phyloP scores from a whole-genome alignment of 129 eudicot species.

The Flaveria bidentis region DNA sequence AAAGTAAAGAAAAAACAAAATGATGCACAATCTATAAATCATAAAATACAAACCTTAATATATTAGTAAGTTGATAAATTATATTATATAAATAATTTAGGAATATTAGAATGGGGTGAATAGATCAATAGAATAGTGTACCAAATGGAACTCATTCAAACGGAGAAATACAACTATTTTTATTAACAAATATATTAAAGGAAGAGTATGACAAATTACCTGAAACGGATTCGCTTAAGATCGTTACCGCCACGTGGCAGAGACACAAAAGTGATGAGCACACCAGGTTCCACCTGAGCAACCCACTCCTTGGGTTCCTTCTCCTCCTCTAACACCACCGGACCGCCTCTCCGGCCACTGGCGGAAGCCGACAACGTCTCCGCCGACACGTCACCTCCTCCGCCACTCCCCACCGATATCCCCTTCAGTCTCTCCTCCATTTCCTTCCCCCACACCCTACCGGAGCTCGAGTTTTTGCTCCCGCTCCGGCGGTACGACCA shows the following conservation, averaged over 20 bases:
- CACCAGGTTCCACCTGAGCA: constrained; percentile 92
- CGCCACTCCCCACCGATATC: constrained; percentile 58
- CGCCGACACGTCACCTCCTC: constrained; percentile 42
- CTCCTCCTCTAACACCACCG: constrained; percentile 70
- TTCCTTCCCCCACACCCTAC: constrained; percentile 76
- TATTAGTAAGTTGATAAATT: too few species aligned
- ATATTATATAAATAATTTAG: too few species aligned
- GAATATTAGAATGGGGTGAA: not conserved
- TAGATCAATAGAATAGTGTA: constrained; percentile 25
- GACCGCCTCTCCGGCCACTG: constrained; percentile 64
- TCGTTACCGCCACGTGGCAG: constrained; percentile 92
- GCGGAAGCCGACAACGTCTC: constrained; percentile 63
- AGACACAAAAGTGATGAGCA: constrained; percentile 70
- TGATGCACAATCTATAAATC: too few species aligned
- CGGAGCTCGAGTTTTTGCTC: constrained; percentile 80
- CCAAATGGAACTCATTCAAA: not conserved
- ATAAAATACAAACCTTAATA: too few species aligned
- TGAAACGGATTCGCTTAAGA: constrained; percentile 95
- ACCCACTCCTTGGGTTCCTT: constrained; percentile 81
- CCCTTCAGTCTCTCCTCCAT: constrained; percentile 80
- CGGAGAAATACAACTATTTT: not conserved
- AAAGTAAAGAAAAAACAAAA: too few species aligned
- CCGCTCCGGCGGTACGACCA: constrained; percentile 68
- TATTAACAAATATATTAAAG: not conserved
- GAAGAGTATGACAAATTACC: constrained; percentile 41